Percentiles rank a stretch among this genome's conserved stretches.
phyloP scores from a whole-genome alignment of 2,329 filamentous ascomycete genomes.

The Nigrospora oryzae region DNA sequence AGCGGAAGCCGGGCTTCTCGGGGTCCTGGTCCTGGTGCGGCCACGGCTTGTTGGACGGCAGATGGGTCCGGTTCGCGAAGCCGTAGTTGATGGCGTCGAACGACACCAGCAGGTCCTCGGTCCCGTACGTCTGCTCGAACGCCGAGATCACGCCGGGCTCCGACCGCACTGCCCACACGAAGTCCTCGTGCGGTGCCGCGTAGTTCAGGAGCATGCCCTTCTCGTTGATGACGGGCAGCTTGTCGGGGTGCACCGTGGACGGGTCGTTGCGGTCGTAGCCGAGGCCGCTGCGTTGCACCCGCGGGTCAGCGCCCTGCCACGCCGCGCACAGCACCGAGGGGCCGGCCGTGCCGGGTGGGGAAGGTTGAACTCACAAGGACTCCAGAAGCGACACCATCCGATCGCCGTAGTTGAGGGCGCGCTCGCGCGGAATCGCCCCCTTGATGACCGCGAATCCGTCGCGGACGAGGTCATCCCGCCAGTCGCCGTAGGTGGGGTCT shows the following conservation, averaged over 20 bases:
- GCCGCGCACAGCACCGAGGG: not conserved
- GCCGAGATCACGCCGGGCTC: slow-evolving; percentile 36
- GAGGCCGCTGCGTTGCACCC: slow-evolving; percentile 2
- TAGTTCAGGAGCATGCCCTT: slow-evolving; percentile 40
- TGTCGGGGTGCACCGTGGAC: slow-evolving; percentile 24
- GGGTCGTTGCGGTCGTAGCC: slow-evolving; percentile 23
- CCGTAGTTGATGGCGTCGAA: slow-evolving; percentile 38
- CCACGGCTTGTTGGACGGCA: slow-evolving; percentile 30
- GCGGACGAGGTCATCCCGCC: slow-evolving; percentile 14
- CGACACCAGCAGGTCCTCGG: slow-evolving; percentile 36
- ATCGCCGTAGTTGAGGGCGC: slow-evolving; percentile 9
- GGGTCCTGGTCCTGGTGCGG: slow-evolving; percentile 37
- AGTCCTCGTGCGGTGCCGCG: slow-evolving; percentile 36
- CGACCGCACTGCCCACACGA: slow-evolving; percentile 37
- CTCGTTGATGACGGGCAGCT: slow-evolving; percentile 29
- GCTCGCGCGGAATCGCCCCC: slow-evolving; percentile 11
- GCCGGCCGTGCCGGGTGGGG: not conserved
- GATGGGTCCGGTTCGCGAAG: slow-evolving; percentile 25
- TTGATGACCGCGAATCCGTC: slow-evolving; percentile 19
- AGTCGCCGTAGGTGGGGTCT: slow-evolving; percentile 8
- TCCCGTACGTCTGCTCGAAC: slow-evolving; percentile 36
- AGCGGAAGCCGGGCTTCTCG: slow-evolving; percentile 35
- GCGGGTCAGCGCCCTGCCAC: too few relatives aligned
- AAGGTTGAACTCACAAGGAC: slow-evolving; percentile 1
- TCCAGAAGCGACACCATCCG: slow-evolving; percentile 9